Conservation (phyloP, 805 yeast genomes). For the Yamadazyma akitaensis region DNA sequence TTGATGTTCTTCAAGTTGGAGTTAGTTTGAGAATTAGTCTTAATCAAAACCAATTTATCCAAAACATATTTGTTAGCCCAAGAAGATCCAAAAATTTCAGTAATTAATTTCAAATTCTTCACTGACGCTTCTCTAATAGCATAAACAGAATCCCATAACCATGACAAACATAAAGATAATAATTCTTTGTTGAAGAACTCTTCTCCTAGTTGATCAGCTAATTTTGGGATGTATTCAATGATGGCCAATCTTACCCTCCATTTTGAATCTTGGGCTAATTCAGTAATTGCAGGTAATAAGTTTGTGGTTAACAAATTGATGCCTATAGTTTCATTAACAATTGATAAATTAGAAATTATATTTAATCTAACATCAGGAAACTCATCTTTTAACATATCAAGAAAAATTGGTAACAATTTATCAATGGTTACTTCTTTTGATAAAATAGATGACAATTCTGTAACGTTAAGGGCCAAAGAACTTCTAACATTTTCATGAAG, state of each 20-base stretch:
- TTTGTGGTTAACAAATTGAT: slow-evolving; percentile 83
- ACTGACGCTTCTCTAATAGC: slow-evolving; percentile 98
- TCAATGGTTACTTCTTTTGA: slow-evolving; percentile 83
- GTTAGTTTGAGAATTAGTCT: slow-evolving; percentile 16
- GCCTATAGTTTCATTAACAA: slow-evolving; percentile 92
- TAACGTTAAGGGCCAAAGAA: slow-evolving; percentile 83
- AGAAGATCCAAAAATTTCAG: slow-evolving; percentile 83
- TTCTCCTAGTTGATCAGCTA: slow-evolving; percentile 92
- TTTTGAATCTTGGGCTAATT: slow-evolving; percentile 91
- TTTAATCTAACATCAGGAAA: slow-evolving; percentile 94
- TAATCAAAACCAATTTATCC: slow-evolving; percentile 56
- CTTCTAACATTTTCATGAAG: slow-evolving; percentile 92
- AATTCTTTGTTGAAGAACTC: slow-evolving; percentile 90
- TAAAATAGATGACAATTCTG: slow-evolving; percentile 80
- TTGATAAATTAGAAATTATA: slow-evolving; percentile 86
- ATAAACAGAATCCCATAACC: slow-evolving; percentile 98
- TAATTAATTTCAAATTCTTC: slow-evolving; percentile 69
- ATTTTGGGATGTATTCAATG: slow-evolving; percentile 90
- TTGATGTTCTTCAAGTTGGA: slow-evolving; percentile 9
- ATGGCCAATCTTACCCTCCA: slow-evolving; percentile 98
- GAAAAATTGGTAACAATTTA: slow-evolving; percentile 77
- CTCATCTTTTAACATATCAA: slow-evolving; percentile 94
- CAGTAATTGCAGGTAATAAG: slow-evolving; percentile 91
- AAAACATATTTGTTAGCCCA: slow-evolving; percentile 91
- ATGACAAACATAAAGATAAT: slow-evolving; percentile 87